These are phyloP conservation scores for Acacia acuminata DNA, from an alignment of 306 rosid genomes.

Conservation along the genomic window DNA sequence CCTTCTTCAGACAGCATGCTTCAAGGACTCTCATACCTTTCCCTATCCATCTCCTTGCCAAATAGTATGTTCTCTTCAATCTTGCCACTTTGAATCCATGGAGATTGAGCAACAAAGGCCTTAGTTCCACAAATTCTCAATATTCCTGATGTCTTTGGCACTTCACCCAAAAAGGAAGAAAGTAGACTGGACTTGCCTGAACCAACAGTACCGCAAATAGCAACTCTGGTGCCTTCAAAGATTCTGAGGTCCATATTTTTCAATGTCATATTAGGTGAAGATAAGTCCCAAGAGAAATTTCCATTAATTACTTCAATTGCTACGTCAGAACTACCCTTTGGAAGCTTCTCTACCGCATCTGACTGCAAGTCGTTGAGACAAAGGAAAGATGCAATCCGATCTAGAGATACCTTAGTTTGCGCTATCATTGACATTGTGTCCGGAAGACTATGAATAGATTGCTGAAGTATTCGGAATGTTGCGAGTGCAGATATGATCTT, in stretches of 20 bases:
- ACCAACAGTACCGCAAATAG: constrained; percentile 60
- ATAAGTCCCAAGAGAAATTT: constrained; percentile 53
- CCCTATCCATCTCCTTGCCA: constrained; percentile 73
- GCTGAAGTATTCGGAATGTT: constrained; percentile 55
- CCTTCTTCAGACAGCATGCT: constrained; percentile 79
- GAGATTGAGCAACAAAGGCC: constrained; percentile 91
- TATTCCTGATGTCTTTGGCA: constrained; percentile 67
- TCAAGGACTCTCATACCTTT: constrained; percentile 76
- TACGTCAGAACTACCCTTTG: constrained; percentile 39
- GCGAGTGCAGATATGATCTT: constrained; percentile 62
- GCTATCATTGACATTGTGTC: constrained; percentile 47
- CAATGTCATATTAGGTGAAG: constrained; percentile 38
- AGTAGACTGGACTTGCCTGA: constrained; percentile 83
- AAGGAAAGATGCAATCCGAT: constrained; percentile 55
- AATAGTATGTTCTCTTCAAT: constrained; percentile 79
- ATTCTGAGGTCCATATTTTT: constrained; percentile 40
- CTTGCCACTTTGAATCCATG: constrained; percentile 94
- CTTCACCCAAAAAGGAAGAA: constrained; percentile 79
- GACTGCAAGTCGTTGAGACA: constrained; percentile 44
- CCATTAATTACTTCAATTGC: constrained; percentile 49
- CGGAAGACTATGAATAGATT: constrained; percentile 51
- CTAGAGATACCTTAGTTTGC: constrained; percentile 60
- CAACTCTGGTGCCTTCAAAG: constrained; percentile 48
- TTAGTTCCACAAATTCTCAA: constrained; percentile 75
- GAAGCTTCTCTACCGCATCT: constrained; percentile 50